Evolutionary conservation across 2,329 filamentous ascomycete genomes (phyloP).

Genomic region (Leptosphaerulina australis): DNA sequence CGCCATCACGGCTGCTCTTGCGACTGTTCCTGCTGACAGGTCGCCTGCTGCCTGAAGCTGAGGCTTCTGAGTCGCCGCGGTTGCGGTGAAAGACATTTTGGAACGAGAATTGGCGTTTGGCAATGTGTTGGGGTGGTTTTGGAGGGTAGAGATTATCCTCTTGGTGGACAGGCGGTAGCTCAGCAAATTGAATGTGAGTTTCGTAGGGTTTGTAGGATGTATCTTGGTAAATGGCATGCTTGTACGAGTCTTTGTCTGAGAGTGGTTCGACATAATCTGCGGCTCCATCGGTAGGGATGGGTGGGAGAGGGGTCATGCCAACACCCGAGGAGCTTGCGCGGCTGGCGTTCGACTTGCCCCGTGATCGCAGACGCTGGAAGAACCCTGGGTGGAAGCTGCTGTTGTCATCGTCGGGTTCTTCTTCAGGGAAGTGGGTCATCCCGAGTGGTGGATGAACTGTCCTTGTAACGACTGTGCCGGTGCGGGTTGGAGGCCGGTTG

Average conservation of each 20-base stretch:
- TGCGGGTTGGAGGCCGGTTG: conserved; percentile 41
- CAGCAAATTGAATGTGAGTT: conserved; percentile 53
- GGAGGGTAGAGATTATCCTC: conserved; percentile 59
- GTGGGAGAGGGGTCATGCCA: conserved; percentile 32
- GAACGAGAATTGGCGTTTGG: conserved; percentile 87
- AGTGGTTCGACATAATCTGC: conserved; percentile 28
- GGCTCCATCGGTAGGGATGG: conserved; percentile 31
- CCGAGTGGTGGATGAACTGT: conserved; percentile 77
- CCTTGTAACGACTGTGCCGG: conserved; percentile 52
- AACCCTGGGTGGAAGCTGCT: conserved; percentile 56
- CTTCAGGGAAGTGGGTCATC: conserved; percentile 81
- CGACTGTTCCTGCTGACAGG: conserved; percentile 39
- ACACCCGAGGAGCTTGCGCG: conserved; percentile 22
- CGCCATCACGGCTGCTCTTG: conserved; percentile 42
- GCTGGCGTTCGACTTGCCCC: conserved; percentile 44
- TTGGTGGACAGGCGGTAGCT: conserved; percentile 40
- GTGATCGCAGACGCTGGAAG: conserved; percentile 47
- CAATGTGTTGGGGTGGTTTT: conserved; percentile 61
- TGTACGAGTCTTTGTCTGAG: conserved; percentile 55
- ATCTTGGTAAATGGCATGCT: conserved; percentile 51
- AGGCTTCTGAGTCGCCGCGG: conserved; percentile 36
- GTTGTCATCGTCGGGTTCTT: conserved; percentile 55
- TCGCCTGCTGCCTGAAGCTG: conserved; percentile 23
- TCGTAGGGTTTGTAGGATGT: conserved; percentile 53
- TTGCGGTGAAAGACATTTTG: conserved; percentile 76